phyloP scores from a whole-genome alignment of 768 basidiomycete genomes.

The Leccinellum albellum region DNA sequence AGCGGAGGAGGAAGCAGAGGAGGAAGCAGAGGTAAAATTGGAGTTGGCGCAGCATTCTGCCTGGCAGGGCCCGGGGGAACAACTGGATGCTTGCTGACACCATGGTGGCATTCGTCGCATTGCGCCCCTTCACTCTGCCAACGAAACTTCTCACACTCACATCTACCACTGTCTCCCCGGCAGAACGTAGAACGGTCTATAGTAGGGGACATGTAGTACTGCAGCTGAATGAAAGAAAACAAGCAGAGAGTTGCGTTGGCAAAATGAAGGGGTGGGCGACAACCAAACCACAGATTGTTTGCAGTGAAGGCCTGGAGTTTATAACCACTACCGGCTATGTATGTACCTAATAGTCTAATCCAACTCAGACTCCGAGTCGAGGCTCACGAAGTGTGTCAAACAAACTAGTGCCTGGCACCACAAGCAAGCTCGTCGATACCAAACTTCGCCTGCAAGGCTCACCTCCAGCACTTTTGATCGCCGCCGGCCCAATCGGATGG shows the following conservation, averaged over 20 bases:
- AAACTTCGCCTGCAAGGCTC: conserved; percentile 3
- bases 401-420: conserved; percentile 13
- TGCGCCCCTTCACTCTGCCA: neutral
- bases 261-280: neutral
- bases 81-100: neutral
- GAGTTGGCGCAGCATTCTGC: neutral
- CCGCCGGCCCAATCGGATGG: neutral
- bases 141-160: neutral
- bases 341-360: neutral
- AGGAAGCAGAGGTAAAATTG: no score
- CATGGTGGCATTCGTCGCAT: neutral
- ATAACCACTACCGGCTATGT: neutral
- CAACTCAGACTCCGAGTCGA: no score
- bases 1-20: neutral
- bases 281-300: neutral
- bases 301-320: neutral
- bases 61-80: neutral
- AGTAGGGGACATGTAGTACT: neutral
- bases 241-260: no score
- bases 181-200: neutral
- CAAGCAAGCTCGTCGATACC: conserved; percentile 6
- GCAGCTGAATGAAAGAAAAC: neutral
- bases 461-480: conserved; percentile 3
- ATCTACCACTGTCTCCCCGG: neutral
- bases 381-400: neutral